Evolutionary conservation across 129 eudicot genomes (phyloP), one percentile per base, ranked within the genome.

Genomic region (Cynara cardunculus): DNA sequence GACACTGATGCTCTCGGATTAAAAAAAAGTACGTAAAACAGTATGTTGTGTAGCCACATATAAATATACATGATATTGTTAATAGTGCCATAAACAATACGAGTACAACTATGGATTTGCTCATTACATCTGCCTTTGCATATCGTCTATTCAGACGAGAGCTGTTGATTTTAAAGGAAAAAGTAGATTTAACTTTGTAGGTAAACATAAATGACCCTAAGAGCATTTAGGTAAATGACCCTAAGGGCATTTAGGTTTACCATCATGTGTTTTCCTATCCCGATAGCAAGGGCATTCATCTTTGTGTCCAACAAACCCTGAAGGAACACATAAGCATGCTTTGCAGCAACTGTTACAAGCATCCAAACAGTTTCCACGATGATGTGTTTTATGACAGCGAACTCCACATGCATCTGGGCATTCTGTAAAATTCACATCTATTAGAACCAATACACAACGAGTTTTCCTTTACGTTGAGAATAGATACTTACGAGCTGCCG

Each of bases 201-300:
- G 25, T 56, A 56, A 53, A 53, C 64, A 18, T 53, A 53, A 53
- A 56, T 56, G 65, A 56, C 53, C 53, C 18, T 41, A 41, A 39
- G 46, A 13, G 0, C 46, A 39, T 39, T 39, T 39, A 39, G 13
- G 13, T 8, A 39, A 39, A 39, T 39, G 46, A 39, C 62, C 16
- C 32, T 82, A 82, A 34, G 85, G 85, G 53, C 85, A 82, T 76
- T 82, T 82, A 76, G 85, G 78, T 82, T 70, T 76, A 25, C 85
- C 85, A 25, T 76, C 77, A 21, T 35, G 85, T 75, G 85, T 82
- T 82, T 76, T 82, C 7, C 85, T 71, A 56, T 82, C 85, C 35
- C 85, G 71, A 26, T 82, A 82, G 22, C 85, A 82, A n/a, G 85
- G 85, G 66, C 85, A 76, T 76, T 82, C 85, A 69, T 82, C 85